phyloP scores from a whole-genome alignment of 1,284 basidiomycete genomes.

The Cryptococcus wingfieldii region DNA sequence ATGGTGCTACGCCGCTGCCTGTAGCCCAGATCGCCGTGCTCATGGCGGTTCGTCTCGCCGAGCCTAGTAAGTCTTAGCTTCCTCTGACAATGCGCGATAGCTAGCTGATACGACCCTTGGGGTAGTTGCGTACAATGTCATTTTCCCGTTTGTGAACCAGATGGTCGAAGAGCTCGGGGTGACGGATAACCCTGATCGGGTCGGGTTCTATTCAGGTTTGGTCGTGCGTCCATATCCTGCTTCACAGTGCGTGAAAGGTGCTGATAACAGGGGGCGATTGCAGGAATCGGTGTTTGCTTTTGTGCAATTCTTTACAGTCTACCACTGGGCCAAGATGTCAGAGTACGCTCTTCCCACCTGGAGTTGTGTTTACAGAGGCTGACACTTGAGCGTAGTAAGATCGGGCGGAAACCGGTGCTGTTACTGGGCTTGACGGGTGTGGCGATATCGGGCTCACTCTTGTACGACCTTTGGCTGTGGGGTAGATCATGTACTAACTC shows the following conservation, averaged over 20 bases:
- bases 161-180: constrained; percentile 49
- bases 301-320: constrained; percentile 46
- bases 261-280: background rate
- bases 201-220: constrained; percentile 47
- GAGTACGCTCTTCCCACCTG: constrained; percentile 22
- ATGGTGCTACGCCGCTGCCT: constrained; percentile 26
- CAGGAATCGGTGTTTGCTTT: constrained; percentile 45
- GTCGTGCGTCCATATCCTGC: constrained; percentile 22
- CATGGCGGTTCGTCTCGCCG: constrained; percentile 39
- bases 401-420: constrained; percentile 44
- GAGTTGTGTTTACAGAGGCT: background rate
- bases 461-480: constrained; percentile 11
- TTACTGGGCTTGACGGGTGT: constrained; percentile 39
- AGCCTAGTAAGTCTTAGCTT: constrained; percentile 26
- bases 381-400: constrained; percentile 19
- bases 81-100: background rate
- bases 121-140: constrained; percentile 25
- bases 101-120: background rate
- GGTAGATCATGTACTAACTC: background rate
- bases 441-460: constrained; percentile 37
- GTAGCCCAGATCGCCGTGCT: constrained; percentile 33
- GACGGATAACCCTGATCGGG: constrained; percentile 44
- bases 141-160: constrained; percentile 54
- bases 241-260: background rate
- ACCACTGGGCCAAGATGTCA: constrained; percentile 46